These are phyloP conservation scores for Neofusicoccum cordaticola DNA, from an alignment of 2,329 filamentous ascomycete genomes.

Conservation along the genomic window DNA sequence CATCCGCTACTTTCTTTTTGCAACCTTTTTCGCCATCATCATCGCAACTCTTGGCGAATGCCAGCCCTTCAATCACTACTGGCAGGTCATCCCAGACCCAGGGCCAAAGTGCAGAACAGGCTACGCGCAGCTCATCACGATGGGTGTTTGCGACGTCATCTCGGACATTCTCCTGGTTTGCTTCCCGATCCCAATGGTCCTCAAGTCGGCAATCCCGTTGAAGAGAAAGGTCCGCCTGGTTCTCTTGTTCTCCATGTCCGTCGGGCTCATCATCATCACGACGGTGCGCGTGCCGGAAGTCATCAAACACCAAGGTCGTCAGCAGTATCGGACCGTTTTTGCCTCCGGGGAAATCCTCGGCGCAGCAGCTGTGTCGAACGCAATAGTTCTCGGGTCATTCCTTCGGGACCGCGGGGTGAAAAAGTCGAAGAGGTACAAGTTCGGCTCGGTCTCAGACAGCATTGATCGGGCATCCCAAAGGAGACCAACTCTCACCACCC, in stretches of 20 bases:
- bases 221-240: conserved; percentile 79
- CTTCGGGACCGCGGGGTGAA: conserved; percentile 87
- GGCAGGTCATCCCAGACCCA: conserved; percentile 68
- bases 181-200: conserved; percentile 86
- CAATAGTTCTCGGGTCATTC: conserved; percentile 87
- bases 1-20: conserved; percentile 70
- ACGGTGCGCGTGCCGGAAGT: conserved; percentile 78
- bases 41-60: conserved; percentile 84
- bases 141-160: conserved; percentile 83
- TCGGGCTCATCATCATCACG: conserved; percentile 75
- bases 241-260: conserved; percentile 78
- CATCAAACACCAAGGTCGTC: conserved; percentile 66
- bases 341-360: conserved; percentile 90
- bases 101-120: conserved; percentile 82
- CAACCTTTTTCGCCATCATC: conserved; percentile 78
- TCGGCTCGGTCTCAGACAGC: conserved; percentile 51
- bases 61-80: conserved; percentile 57
- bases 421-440: conserved; percentile 72
- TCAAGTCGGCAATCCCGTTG: conserved; percentile 70
- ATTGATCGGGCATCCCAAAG: conserved; percentile 56
- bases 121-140: conserved; percentile 81
- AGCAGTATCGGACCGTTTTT: conserved; percentile 83
- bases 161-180: conserved; percentile 84
- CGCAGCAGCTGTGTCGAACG: conserved; percentile 82
- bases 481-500: conserved; percentile 61